Percentiles rank a stretch among this genome's conserved stretches.
phyloP scores from a whole-genome alignment of 352 stramenopile genomes.

The Globisporangium rhizosaccharum region DNA sequence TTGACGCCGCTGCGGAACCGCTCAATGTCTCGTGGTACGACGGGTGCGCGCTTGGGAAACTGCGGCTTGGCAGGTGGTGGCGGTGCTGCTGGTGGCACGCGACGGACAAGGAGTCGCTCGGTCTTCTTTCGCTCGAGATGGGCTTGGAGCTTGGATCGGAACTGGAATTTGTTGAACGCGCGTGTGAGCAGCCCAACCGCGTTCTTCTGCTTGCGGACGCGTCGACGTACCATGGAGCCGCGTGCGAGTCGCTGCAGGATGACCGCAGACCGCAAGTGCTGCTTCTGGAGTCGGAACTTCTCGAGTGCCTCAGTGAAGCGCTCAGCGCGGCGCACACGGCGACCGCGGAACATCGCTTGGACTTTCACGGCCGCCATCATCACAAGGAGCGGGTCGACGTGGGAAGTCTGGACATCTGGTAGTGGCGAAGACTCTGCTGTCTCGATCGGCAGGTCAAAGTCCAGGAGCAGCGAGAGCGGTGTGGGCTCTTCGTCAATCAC shows the following conservation, averaged over 20 bases:
- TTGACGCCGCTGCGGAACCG: conserved; percentile 1
- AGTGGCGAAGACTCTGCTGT: neutral
- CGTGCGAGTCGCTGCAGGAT: conserved; percentile 22
- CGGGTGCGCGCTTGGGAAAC: neutral
- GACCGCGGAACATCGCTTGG: conserved; percentile 31
- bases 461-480: neutral
- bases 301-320: conserved; percentile 26
- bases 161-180: conserved; percentile 16
- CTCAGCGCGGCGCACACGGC: conserved; percentile 19
- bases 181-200: conserved; percentile 10
- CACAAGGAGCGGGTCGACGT: conserved; percentile 17
- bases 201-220: conserved; percentile 5
- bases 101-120: conserved; percentile 4
- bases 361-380: conserved; percentile 23
- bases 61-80: neutral
- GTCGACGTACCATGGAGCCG: conserved; percentile 5
- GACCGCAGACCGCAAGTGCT: conserved; percentile 22
- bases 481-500: neutral
- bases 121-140: conserved; percentile 21
- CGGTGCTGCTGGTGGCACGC: neutral
- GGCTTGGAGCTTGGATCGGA: conserved; percentile 7
- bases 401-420: too few species aligned
- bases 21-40: conserved; percentile 3
- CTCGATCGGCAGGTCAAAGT: neutral
- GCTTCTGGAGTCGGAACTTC: conserved; percentile 23